Conservation (phyloP, 1,284 basidiomycete genomes). For the Rhodotorula sp. region DNA sequence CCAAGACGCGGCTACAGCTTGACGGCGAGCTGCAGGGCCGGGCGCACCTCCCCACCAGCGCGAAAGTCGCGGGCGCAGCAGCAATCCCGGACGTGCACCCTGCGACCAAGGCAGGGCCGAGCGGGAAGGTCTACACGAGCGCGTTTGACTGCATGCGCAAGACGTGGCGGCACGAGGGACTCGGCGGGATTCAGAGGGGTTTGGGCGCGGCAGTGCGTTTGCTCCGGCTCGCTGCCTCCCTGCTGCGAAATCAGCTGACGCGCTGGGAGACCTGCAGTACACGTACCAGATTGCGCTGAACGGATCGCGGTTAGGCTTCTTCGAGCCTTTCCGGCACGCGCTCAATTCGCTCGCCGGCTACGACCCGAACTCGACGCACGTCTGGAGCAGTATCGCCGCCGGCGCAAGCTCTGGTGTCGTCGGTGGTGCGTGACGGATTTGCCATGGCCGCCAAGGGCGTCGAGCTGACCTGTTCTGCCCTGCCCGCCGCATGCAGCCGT, state of each 20-base stretch:
- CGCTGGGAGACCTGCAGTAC: slow-evolving; percentile 61
- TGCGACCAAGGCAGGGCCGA: slow-evolving; percentile 13
- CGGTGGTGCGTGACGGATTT: slow-evolving; percentile 63
- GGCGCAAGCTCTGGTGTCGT: slow-evolving; percentile 87
- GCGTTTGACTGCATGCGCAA: slow-evolving; percentile 83
- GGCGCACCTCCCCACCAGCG: slow-evolving; percentile 42
- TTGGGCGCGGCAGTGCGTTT: slow-evolving; percentile 78
- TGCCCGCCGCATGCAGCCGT: slow-evolving; percentile 60
- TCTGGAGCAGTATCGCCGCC: slow-evolving; percentile 60
- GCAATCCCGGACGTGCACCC: slow-evolving; percentile 8
- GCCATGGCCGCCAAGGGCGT: accelerated
- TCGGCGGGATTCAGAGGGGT: slow-evolving; percentile 85
- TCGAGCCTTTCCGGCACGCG: slow-evolving; percentile 80
- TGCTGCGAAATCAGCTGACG: neutral
- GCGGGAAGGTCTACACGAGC: slow-evolving; percentile 76
- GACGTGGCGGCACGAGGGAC: slow-evolving; percentile 87
- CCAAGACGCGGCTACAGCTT: slow-evolving; percentile 89
- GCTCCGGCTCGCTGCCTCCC: too few relatives aligned
- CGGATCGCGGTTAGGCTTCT: slow-evolving; percentile 92
- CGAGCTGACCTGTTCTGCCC: neutral
- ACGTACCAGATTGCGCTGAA: slow-evolving; percentile 92
- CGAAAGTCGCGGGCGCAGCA: neutral
- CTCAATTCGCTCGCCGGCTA: slow-evolving; percentile 72
- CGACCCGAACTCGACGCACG: slow-evolving; percentile 69
- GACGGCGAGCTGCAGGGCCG: slow-evolving; percentile 73